Evolutionary conservation across 139 green algal genomes (phyloP).

Genomic region (Chara braunii): DNA sequence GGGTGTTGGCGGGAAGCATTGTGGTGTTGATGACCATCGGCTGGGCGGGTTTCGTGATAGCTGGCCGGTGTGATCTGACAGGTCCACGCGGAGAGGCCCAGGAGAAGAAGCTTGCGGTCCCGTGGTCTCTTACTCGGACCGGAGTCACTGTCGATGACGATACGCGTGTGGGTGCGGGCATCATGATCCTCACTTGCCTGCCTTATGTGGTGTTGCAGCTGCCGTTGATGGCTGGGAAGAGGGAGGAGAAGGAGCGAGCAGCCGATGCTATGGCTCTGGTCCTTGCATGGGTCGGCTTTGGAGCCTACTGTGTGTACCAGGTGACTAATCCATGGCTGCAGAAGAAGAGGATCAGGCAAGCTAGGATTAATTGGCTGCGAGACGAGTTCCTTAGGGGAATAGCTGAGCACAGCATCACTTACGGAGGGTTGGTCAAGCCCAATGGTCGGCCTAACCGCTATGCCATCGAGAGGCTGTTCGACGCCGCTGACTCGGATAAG

Average conservation of each 20-base stretch:
- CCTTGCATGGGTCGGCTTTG: not conserved
- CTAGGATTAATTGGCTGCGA: slow-evolving; percentile 21
- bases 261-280: not conserved
- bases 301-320: slow-evolving; percentile 49
- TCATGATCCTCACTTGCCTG: slow-evolving; percentile 39
- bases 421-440: no score
- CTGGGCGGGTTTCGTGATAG: slow-evolving; percentile 38
- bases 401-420: no score
- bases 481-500: no score
- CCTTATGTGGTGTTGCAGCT: slow-evolving; percentile 36
- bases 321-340: slow-evolving; percentile 50
- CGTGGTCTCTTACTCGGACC: slow-evolving; percentile 7
- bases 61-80: slow-evolving; percentile 47
- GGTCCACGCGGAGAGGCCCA: slow-evolving; percentile 4
- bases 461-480: no score
- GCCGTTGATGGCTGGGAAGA: slow-evolving; percentile 20
- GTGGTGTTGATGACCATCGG: slow-evolving; percentile 53
- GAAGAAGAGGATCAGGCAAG: slow-evolving; percentile 45
- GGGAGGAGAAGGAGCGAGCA: no score
- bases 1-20: slow-evolving; percentile 49
- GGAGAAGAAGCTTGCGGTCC: slow-evolving; percentile 23
- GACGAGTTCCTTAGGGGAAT: no score
- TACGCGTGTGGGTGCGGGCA: slow-evolving; percentile 42
- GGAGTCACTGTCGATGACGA: slow-evolving; percentile 43
- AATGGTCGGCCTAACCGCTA: no score